Percentiles rank a stretch among this genome's conserved stretches.
These are phyloP conservation scores for Aspergillus kassunensis DNA, from an alignment of 495 filamentous ascomycete species.

Conservation along the genomic window DNA sequence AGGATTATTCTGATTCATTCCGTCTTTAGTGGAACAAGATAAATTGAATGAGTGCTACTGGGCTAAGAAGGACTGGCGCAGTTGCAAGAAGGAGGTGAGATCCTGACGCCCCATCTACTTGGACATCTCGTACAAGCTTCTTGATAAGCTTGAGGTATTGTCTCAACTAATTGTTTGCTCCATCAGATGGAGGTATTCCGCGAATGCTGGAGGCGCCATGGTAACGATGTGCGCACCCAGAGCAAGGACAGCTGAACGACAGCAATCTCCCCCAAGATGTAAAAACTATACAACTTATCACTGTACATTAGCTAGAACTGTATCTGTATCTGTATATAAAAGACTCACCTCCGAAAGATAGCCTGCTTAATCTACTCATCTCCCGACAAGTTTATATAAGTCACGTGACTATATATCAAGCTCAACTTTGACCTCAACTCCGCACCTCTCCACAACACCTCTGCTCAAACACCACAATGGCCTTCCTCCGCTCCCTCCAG, in stretches of 20 bases:
- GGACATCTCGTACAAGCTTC: background rate
- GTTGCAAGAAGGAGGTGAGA: slow-evolving; percentile 83
- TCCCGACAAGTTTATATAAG: background rate
- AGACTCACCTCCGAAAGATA: background rate
- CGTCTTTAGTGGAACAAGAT: slow-evolving; percentile 68
- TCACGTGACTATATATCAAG: slow-evolving; percentile 18
- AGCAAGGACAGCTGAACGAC: slow-evolving; percentile 55
- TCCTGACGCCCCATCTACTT: background rate
- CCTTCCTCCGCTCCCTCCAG: slow-evolving; percentile 10
- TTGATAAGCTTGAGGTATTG: too few relatives aligned
- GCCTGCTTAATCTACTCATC: background rate
- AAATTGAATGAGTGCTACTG: slow-evolving; percentile 94
- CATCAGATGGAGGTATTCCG: slow-evolving; percentile 85
- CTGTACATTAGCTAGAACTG: slow-evolving; percentile 12
- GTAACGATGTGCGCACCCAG: slow-evolving; percentile 79
- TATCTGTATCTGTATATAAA: background rate
- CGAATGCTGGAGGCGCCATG: slow-evolving; percentile 87
- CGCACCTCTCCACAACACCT: background rate
- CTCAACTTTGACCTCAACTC: slow-evolving; percentile 7
- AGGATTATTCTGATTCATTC: background rate
- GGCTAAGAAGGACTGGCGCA: slow-evolving; percentile 93
- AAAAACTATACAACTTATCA: too few relatives aligned
- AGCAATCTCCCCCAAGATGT: background rate
- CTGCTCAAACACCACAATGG: slow-evolving; percentile 1
- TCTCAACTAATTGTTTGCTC: background rate